phyloP scores from a whole-genome alignment of 1,284 basidiomycete genomes.

The Xerocomus minutiporus region DNA sequence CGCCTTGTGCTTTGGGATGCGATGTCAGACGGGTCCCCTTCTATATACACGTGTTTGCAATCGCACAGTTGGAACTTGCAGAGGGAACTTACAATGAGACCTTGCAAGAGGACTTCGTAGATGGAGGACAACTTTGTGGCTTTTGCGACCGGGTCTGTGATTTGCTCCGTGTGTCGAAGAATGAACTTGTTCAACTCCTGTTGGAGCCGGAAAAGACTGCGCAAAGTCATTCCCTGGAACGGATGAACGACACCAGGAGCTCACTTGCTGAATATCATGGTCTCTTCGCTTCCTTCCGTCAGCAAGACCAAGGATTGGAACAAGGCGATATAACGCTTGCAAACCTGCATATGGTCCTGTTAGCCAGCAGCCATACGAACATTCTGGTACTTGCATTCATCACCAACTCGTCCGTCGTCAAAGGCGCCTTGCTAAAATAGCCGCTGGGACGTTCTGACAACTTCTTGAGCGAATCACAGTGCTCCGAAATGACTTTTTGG shows the following conservation, averaged over 20 bases:
- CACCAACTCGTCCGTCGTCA: slow-evolving; percentile 67
- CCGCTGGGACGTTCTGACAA: slow-evolving; percentile 65
- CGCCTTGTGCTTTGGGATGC: slow-evolving; percentile 56
- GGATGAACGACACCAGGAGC: slow-evolving; percentile 15
- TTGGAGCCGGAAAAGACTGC: slow-evolving; percentile 79
- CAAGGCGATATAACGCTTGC: slow-evolving; percentile 68
- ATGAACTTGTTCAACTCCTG: slow-evolving; percentile 83
- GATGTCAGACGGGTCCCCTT: slow-evolving; percentile 47
- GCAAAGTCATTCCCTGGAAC: slow-evolving; percentile 3
- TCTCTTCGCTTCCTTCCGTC: slow-evolving; percentile 82
- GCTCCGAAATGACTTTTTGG: slow-evolving; percentile 81
- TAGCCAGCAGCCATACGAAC: not conserved
- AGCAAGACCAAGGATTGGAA: slow-evolving; percentile 79
- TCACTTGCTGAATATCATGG: slow-evolving; percentile 92
- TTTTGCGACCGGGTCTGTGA: slow-evolving; percentile 56
- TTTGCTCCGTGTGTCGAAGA: slow-evolving; percentile 63
- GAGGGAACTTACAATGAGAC: slow-evolving; percentile 60
- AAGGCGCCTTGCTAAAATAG: slow-evolving; percentile 61
- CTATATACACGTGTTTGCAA: slow-evolving; percentile 29
- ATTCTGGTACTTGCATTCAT: slow-evolving; percentile 45
- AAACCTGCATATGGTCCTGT: slow-evolving; percentile 33
- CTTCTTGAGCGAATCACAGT: slow-evolving; percentile 77
- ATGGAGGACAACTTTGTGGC: slow-evolving; percentile 68
- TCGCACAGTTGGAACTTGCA: not conserved
- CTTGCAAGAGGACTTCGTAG: slow-evolving; percentile 75